Evolutionary conservation across 805 yeast genomes (phyloP).

Genomic region (Grigorovia yakushimaensis): DNA sequence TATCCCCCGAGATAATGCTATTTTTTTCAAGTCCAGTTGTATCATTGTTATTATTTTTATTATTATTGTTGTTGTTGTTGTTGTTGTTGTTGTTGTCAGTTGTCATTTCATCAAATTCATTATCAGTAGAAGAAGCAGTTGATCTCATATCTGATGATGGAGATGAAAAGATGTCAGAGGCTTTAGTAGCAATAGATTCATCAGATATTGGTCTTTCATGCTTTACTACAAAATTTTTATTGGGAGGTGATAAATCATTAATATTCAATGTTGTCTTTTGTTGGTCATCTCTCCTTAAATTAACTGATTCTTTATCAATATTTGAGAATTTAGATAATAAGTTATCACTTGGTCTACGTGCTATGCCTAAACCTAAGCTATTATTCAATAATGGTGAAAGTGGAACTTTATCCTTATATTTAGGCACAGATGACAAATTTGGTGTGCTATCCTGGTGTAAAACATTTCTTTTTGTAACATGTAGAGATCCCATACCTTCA

Average conservation of each 20-base stretch:
- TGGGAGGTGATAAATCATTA: slow-evolving; percentile 17
- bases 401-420: neutral
- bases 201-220: slow-evolving; percentile 25
- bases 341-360: slow-evolving; percentile 28
- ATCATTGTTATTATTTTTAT: neutral
- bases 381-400: slow-evolving; percentile 7
- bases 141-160: slow-evolving; percentile 21
- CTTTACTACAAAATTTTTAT: slow-evolving; percentile 12
- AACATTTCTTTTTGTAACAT: neutral
- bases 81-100: neutral
- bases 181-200: slow-evolving; percentile 23
- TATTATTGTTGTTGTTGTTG: no score
- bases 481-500: neutral
- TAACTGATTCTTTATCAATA: neutral
- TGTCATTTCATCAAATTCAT: slow-evolving; percentile 12
- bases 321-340: slow-evolving; percentile 12
- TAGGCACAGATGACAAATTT: neutral
- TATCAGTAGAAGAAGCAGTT: slow-evolving; percentile 21
- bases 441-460: neutral
- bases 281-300: neutral
- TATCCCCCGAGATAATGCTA: slow-evolving; percentile 6
- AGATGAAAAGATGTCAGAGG: slow-evolving; percentile 24
- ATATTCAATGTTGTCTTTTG: neutral
- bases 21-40: slow-evolving; percentile 3
- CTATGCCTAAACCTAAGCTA: slow-evolving; percentile 21